Evolutionary conservation across 768 basidiomycete genomes (phyloP).

Genomic region (Boletus eberwhitei): DNA sequence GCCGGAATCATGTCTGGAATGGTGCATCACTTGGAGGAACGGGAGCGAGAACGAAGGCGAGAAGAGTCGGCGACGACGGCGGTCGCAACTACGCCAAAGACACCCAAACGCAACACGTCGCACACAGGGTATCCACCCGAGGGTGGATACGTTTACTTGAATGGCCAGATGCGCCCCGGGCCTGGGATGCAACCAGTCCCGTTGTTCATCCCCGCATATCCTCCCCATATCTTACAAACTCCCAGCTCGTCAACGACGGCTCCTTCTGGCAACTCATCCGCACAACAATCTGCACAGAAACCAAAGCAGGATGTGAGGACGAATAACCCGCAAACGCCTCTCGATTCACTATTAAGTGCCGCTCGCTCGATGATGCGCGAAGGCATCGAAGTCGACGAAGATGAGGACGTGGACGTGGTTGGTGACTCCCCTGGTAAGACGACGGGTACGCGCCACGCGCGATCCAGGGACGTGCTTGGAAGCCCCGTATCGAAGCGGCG

Average conservation of each 20-base stretch:
- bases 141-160: constrained; percentile 31
- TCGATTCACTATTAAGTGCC: constrained; percentile 60
- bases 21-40: constrained; percentile 35
- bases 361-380: constrained; percentile 55
- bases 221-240: constrained; percentile 27
- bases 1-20: constrained; percentile 55
- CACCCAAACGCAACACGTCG: constrained; percentile 31
- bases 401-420: constrained; percentile 25
- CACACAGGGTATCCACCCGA: constrained; percentile 18
- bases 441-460: constrained; percentile 29
- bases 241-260: constrained; percentile 32
- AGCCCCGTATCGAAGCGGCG: constrained; percentile 42
- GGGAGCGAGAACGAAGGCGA: constrained; percentile 25
- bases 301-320: constrained; percentile 9
- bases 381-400: constrained; percentile 30
- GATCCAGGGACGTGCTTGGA: constrained; percentile 21
- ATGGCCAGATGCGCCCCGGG: constrained; percentile 22
- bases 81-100: constrained; percentile 24
- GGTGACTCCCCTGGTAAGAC: constrained; percentile 19
- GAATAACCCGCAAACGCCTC: constrained; percentile 41
- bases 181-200: constrained; percentile 32
- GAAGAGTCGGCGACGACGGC: constrained; percentile 24
- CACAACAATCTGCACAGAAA: constrained; percentile 17
- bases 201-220: constrained; percentile 30
- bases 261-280: constrained; percentile 24